Percentiles rank a stretch among this genome's conserved stretches.
Conservation (phyloP, 2,329 filamentous ascomycete species). For the Hymenoscyphus scutula region DNA sequence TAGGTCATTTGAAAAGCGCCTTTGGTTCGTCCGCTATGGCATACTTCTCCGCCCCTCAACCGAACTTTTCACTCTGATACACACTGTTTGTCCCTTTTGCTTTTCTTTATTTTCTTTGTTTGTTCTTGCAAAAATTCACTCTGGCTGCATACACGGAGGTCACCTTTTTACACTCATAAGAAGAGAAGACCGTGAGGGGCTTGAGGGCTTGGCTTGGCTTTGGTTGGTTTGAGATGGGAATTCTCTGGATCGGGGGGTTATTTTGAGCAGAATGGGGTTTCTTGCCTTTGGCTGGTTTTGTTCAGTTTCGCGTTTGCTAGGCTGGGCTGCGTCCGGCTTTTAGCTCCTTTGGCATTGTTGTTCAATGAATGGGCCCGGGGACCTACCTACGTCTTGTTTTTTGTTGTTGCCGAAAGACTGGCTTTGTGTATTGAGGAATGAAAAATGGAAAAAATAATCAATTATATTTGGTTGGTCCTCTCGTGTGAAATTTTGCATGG, state of each 20-base stretch:
- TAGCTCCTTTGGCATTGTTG: background rate
- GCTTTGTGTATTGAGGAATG: background rate
- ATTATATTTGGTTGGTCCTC: background rate
- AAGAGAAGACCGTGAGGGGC: background rate
- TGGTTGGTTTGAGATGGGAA: background rate
- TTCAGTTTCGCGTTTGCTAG: background rate
- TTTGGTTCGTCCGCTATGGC: slow-evolving; percentile 12
- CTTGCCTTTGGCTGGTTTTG: background rate
- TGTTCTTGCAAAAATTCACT: slow-evolving; percentile 17
- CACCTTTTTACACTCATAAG: slow-evolving; percentile 6
- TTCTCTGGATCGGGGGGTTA: too few relatives aligned
- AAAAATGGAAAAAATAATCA: background rate
- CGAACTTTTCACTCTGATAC: slow-evolving; percentile 2
- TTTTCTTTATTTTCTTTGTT: slow-evolving; percentile 12
- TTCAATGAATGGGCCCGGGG: background rate
- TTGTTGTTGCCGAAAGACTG: background rate
- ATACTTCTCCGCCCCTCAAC: background rate
- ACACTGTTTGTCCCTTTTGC: slow-evolving; percentile 5
- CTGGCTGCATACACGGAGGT: slow-evolving; percentile 30
- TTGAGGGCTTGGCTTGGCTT: background rate
- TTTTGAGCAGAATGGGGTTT: too few relatives aligned
- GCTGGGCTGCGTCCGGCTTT: background rate
- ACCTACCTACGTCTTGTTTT: background rate
- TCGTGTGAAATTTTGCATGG: background rate
- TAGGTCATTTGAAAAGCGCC: slow-evolving; percentile 7